Base-by-base conservation (phyloP, 179 eudicot species). In the Silene noctiflora region DNA sequence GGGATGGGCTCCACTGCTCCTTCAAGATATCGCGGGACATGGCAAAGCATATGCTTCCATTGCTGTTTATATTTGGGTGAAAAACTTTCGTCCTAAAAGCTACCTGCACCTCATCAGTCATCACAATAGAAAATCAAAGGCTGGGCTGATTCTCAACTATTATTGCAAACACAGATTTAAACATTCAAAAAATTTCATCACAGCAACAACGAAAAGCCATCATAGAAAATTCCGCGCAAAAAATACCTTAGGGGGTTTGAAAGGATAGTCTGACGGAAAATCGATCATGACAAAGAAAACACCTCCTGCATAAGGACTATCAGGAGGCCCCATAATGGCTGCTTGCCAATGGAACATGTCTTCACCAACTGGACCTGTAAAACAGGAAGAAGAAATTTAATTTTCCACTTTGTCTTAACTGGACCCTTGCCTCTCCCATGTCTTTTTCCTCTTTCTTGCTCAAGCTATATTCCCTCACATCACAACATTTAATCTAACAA, bases 271-370 rank as follows among this genome's bases (percentile, higher is more conserved):
- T 42, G 88, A 89, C 24, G 90, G 91, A 60, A 90, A 88, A 60
- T 86, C 87, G 64, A 90, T 88, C 65, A 87, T 86, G 48, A 90
- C 87, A 27, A 88, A 79, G 85, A 90, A 90, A 77, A 86, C 89
- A 66, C 94, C 94, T 74, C 94, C 94, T 27, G 94, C 77, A 61
- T 90, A 90, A 16, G 94, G 94, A 80, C 91, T 88, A 75, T 88
- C 90, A 20, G 90, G 78, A 48, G 94, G 91, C 20, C 94, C 91
- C 87, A 85, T 86, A 70, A 88, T 88, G 61, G 94, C 88, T 22
- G 94, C 94, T 84, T 90, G 90, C 94, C 94, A 90, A 77, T 90
- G 94, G 27, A 90, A 88, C 90, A 90, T 88, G 84, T 89, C 91
- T 83, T 89, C 93, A 55, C 85, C 91, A 39, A 87, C 89, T 70